Evolutionary conservation across 768 basidiomycete species (phyloP), one percentile per base, ranked within the genome.

Genomic region (Mycena maculata): DNA sequence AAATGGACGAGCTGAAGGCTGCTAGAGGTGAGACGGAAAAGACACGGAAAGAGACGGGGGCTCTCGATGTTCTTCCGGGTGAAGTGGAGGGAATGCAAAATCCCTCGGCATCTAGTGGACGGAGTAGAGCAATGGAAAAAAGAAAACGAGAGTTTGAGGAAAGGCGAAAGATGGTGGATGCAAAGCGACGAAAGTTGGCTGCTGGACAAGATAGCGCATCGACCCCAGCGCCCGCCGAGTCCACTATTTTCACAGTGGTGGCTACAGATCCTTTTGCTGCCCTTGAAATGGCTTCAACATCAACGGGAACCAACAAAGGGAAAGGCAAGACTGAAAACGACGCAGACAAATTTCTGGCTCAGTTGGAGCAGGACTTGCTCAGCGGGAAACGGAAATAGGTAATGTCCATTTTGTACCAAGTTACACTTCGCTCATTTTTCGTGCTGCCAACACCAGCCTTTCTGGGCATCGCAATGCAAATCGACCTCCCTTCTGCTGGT

Each of bases 1-100:
- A 98, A 76, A 93, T 96, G 94, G 93, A 93, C 62, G 92, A 92
- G 60, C 81, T 99, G 15, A 87, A 85, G 63, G 76, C 80, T 5
- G 85, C 84, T 3, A 83, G 94, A 45, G 84, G 86, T 49, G 93
- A 96, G 75, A 97, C 96, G 0, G 87, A 88, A 73, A 81, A 82
- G 66, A 83, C 81, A 28, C 82, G 90, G 70, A 83, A 85, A 68
- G 90, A 90, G 57, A 68, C 80, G 20, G 91, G 88, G 16, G 91
- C 90, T 4, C 75, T 84, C 42, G 87, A 92, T 73, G 74, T 88
- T 62, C 80, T 76, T 60, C 88, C 90, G 6, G 91, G 93, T n/a
- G 90, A 92, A 72, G 79, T 90, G 20, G 93, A 94, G 74, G 94
- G 93, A 3, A 91, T 94, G 90, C 83, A 80, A 18, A 82, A 81